Conservation (phyloP, 345 rosid species). For the Aurinia saxatilis region DNA sequence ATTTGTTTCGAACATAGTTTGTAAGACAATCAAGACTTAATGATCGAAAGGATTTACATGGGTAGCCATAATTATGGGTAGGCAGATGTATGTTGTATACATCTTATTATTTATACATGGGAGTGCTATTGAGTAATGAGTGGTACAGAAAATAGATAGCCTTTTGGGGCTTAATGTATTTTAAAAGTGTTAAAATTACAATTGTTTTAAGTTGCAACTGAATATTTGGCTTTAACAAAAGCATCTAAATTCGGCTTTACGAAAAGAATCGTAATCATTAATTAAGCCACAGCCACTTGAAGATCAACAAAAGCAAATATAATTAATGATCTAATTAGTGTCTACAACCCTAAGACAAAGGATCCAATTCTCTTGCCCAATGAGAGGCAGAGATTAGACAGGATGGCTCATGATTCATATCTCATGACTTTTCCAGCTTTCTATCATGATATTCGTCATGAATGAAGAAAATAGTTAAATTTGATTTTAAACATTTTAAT, state of each 20-base stretch:
- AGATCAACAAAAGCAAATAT: slow-evolving; percentile 18
- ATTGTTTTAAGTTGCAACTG: slow-evolving; percentile 23
- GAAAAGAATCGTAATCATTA: slow-evolving; percentile 27
- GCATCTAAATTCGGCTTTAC: slow-evolving; percentile 23
- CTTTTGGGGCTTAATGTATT: slow-evolving; percentile 15
- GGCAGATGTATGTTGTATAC: background rate
- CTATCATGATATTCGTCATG: background rate
- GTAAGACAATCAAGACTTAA: background rate
- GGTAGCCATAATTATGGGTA: background rate
- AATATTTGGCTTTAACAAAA: slow-evolving; percentile 31
- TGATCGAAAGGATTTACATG: background rate
- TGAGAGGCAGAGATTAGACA: slow-evolving; percentile 21
- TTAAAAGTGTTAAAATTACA: slow-evolving; percentile 3
- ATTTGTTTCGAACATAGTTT: background rate
- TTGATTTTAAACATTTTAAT: background rate
- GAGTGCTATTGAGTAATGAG: slow-evolving; percentile 18
- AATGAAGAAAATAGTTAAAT: background rate
- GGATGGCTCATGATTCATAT: slow-evolving; percentile 2
- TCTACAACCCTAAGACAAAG: slow-evolving; percentile 31
- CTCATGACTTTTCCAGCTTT: background rate
- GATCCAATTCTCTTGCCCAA: slow-evolving; percentile 30
- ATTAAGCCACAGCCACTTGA: slow-evolving; percentile 25
- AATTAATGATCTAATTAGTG: slow-evolving; percentile 15
- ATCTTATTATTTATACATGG: background rate
- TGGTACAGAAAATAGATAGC: slow-evolving; percentile 23